Conservation (phyloP, 2,329 filamentous ascomycete species). For the Diaporthe velutina region DNA sequence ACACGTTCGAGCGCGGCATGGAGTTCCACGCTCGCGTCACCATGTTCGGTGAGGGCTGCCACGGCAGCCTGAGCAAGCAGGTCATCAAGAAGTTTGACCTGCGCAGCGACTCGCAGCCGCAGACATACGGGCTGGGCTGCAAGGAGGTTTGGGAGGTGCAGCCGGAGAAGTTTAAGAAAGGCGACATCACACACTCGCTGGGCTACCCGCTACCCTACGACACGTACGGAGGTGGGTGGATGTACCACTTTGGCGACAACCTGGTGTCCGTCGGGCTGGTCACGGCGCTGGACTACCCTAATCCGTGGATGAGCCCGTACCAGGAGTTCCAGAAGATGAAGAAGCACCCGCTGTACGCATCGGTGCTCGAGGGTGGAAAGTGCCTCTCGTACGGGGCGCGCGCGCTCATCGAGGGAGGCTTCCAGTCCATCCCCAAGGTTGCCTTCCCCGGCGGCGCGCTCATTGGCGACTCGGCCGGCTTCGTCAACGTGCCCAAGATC, state of each 20-base stretch:
- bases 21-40: slow-evolving; percentile 96
- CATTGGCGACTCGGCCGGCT: slow-evolving; percentile 95
- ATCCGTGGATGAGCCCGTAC: slow-evolving; percentile 96
- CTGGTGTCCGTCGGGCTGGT: slow-evolving; percentile 93
- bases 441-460: slow-evolving; percentile 96
- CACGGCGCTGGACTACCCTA: slow-evolving; percentile 93
- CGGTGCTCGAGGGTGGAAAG: slow-evolving; percentile 93
- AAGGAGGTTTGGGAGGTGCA: slow-evolving; percentile 99
- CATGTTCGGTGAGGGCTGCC: slow-evolving; percentile 93
- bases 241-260: slow-evolving; percentile 99
- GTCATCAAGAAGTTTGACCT: slow-evolving; percentile 95
- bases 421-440: slow-evolving; percentile 97
- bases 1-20: slow-evolving; percentile 96
- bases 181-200: slow-evolving; percentile 89
- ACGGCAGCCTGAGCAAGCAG: slow-evolving; percentile 95
- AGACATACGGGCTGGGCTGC: slow-evolving; percentile 94
- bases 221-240: slow-evolving; percentile 97
- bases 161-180: slow-evolving; percentile 91
- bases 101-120: slow-evolving; percentile 87
- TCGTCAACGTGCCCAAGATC: slow-evolving; percentile 97
- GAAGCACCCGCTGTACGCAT: slow-evolving; percentile 90
- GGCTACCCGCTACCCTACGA: slow-evolving; percentile 90
- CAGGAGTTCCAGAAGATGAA: slow-evolving; percentile 99
- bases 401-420: slow-evolving; percentile 92
- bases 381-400: slow-evolving; percentile 97